Evolutionary conservation across 2,329 filamentous ascomycete species (phyloP).

Genomic region (Phialocephala sp.): DNA sequence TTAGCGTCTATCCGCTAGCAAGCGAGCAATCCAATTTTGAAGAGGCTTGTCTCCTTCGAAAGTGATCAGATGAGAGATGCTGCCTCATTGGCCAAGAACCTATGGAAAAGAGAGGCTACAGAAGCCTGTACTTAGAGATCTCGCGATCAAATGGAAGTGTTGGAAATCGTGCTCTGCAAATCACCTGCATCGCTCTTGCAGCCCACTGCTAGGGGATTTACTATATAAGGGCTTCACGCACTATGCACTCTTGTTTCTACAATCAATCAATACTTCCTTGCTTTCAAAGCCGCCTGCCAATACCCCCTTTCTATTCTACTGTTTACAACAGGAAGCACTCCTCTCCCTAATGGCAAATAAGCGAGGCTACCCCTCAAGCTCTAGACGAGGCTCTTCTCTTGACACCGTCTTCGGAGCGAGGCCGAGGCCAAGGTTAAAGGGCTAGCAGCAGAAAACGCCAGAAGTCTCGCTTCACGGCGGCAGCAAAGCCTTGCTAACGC

Average conservation of each 20-base stretch:
- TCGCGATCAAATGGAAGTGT: background rate
- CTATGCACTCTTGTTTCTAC: too few relatives aligned
- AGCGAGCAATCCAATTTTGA: background rate
- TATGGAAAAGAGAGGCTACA: background rate
- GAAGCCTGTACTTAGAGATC: background rate
- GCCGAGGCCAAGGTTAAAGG: constrained; percentile 42
- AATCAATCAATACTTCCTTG: too few relatives aligned
- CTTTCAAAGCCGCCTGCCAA: too few relatives aligned
- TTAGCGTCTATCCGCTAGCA: background rate
- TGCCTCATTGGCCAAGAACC: background rate
- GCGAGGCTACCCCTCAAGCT: background rate
- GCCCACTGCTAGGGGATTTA: too few relatives aligned
- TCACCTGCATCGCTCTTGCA: too few relatives aligned
- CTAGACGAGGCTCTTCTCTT: background rate
- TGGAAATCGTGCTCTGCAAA: too few relatives aligned
- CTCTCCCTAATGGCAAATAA: background rate
- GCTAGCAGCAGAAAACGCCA: constrained; percentile 39
- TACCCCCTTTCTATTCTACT: too few relatives aligned
- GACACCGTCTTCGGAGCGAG: background rate
- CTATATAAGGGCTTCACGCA: too few relatives aligned
- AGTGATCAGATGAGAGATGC: background rate
- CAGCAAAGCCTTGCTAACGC: constrained; percentile 44
- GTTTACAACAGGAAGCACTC: too few relatives aligned
- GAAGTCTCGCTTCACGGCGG: constrained; percentile 35
- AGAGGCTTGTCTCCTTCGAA: background rate